These are phyloP conservation scores for Tulasnella sp. DNA, from an alignment of 768 basidiomycete genomes.

Conservation along the genomic window DNA sequence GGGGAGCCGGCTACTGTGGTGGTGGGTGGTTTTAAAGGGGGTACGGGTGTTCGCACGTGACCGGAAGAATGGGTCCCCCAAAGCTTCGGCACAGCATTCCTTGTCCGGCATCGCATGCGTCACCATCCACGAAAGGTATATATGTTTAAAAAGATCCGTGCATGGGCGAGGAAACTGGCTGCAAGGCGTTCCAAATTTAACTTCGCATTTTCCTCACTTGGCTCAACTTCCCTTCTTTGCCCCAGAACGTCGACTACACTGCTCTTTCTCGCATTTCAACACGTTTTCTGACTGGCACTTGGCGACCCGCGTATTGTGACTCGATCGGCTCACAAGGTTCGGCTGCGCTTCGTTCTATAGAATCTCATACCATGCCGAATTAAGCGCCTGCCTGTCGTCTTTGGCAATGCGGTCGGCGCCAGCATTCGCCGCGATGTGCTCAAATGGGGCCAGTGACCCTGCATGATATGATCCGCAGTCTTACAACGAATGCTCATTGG, in stretches of 20 bases:
- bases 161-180: background rate
- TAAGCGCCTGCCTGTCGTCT: background rate
- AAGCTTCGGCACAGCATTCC: background rate
- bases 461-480: too few species aligned
- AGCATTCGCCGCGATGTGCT: background rate
- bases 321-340: background rate
- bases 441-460: too few species aligned
- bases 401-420: background rate
- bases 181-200: background rate
- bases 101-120: background rate
- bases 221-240: background rate
- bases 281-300: background rate
- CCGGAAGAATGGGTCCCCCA: background rate
- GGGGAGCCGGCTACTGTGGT: background rate
- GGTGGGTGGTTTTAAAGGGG: constrained; percentile 12
- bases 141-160: too few species aligned
- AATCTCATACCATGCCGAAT: background rate
- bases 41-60: background rate
- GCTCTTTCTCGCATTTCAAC: background rate
- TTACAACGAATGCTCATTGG: too few species aligned
- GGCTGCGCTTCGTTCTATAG: background rate
- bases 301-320: background rate
- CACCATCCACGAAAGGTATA: background rate
- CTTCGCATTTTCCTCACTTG: background rate
- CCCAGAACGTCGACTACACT: background rate